Evolutionary conservation across 2,329 filamentous ascomycete genomes (phyloP).

Genomic region (Fusarium sp.): DNA sequence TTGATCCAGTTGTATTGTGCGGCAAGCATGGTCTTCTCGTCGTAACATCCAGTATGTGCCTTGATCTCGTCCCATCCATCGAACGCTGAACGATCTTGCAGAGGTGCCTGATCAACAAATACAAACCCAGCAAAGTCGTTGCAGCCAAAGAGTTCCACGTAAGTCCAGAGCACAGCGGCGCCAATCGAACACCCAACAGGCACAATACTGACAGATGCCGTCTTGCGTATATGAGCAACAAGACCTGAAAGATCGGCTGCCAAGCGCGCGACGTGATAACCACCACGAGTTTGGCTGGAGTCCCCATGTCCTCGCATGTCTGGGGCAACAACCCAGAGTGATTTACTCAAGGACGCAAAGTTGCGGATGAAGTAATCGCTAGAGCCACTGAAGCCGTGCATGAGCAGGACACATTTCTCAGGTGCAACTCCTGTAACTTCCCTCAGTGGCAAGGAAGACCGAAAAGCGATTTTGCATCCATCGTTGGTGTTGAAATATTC

Average conservation of each 20-base stretch:
- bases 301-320: conserved; percentile 43
- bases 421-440: neutral
- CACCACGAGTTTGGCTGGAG: conserved; percentile 35
- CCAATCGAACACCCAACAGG: conserved; percentile 43
- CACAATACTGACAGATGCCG: conserved; percentile 30
- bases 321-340: conserved; percentile 39
- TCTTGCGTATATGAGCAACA: conserved; percentile 31
- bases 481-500: conserved; percentile 35
- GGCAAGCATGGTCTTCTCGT: conserved; percentile 38
- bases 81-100: conserved; percentile 40
- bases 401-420: conserved; percentile 37
- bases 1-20: conserved; percentile 40
- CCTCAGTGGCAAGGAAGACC: conserved; percentile 34
- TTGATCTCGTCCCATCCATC: conserved; percentile 36
- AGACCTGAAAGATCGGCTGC: conserved; percentile 37
- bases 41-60: conserved; percentile 39
- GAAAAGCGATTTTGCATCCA: conserved; percentile 38
- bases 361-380: conserved; percentile 42
- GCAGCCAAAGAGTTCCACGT: conserved; percentile 39
- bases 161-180: conserved; percentile 43
- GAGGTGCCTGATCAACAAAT: conserved; percentile 43
- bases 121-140: conserved; percentile 40
- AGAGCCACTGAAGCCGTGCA: conserved; percentile 44
- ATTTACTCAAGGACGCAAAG: conserved; percentile 27
- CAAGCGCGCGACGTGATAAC: conserved; percentile 41